A percentile compares a stretch with the other conserved stretches of the same genome.
phyloP scores from a whole-genome alignment of 345 rosid species.

The Anacardium occidentale region DNA sequence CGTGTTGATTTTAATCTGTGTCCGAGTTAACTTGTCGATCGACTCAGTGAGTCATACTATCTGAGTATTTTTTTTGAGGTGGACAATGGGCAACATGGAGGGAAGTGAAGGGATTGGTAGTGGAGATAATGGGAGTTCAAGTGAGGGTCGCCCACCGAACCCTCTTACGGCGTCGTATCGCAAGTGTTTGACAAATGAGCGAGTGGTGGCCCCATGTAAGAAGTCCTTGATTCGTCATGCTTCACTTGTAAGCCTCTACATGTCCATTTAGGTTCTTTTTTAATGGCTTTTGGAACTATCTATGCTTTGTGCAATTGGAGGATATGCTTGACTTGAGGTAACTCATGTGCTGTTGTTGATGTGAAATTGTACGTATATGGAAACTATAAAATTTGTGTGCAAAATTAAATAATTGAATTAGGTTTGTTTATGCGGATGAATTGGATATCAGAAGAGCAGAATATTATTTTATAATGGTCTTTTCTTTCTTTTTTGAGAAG shows the following conservation, averaged over 20 bases:
- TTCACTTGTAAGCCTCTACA: conserved; percentile 53
- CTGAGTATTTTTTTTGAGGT: background rate
- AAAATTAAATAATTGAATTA: background rate
- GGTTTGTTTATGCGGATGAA: background rate
- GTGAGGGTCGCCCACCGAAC: conserved; percentile 68
- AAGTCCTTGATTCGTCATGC: conserved; percentile 67
- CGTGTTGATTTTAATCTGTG: background rate
- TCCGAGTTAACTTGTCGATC: conserved; percentile 21
- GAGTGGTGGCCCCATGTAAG: conserved; percentile 38
- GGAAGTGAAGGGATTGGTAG: conserved; percentile 39
- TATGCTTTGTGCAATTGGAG: background rate
- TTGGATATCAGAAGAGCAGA: background rate
- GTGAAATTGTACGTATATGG: background rate
- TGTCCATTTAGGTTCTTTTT: background rate
- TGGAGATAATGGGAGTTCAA: conserved; percentile 51
- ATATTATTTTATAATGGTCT: no score
- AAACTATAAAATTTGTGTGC: background rate
- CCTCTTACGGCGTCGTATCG: conserved; percentile 39
- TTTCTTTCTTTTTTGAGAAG: no score
- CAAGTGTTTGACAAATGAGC: conserved; percentile 36
- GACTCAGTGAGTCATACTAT: conserved; percentile 6
- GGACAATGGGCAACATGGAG: conserved; percentile 51
- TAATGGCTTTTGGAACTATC: background rate
- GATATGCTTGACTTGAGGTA: background rate
- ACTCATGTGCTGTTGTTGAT: background rate